Evolutionary conservation across 805 yeast species (phyloP).

Genomic region (Candida namnaoensis): DNA sequence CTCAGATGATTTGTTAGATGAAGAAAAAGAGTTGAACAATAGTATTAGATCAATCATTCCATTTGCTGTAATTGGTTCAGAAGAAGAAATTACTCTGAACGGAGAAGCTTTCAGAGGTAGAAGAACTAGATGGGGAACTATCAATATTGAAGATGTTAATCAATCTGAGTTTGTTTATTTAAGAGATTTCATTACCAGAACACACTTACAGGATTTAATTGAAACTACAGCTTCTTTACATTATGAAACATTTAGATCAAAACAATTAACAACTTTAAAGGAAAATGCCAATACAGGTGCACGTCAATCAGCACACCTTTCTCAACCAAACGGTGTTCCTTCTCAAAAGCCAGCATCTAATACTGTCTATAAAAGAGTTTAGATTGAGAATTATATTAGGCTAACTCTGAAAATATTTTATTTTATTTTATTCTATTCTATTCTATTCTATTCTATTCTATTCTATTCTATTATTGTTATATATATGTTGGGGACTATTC

Average conservation of each 20-base stretch:
- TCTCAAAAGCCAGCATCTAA: neutral
- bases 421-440: too few relatives aligned
- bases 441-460: too few relatives aligned
- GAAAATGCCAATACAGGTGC: slow-evolving; percentile 56
- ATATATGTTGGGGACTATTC: too few relatives aligned
- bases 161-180: slow-evolving; percentile 95
- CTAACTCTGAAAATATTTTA: too few relatives aligned
- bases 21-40: slow-evolving; percentile 63
- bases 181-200: slow-evolving; percentile 89
- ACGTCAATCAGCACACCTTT: slow-evolving; percentile 26
- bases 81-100: slow-evolving; percentile 61
- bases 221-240: slow-evolving; percentile 85
- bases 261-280: slow-evolving; percentile 88
- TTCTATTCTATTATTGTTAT: too few relatives aligned
- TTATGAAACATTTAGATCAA: slow-evolving; percentile 88
- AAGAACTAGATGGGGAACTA: slow-evolving; percentile 88
- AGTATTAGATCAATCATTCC: slow-evolving; percentile 77
- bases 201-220: slow-evolving; percentile 91
- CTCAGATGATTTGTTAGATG: slow-evolving; percentile 56
- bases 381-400: too few relatives aligned
- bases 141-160: slow-evolving; percentile 86
- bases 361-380: neutral
- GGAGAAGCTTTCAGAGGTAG: slow-evolving; percentile 85
- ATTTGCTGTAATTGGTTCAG: slow-evolving; percentile 92
- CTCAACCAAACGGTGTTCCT: slow-evolving; percentile 11